Evolutionary conservation across 768 basidiomycete genomes (phyloP), one percentile per base, ranked within the genome.

Genomic region (Strobilomyces echinocephalus): DNA sequence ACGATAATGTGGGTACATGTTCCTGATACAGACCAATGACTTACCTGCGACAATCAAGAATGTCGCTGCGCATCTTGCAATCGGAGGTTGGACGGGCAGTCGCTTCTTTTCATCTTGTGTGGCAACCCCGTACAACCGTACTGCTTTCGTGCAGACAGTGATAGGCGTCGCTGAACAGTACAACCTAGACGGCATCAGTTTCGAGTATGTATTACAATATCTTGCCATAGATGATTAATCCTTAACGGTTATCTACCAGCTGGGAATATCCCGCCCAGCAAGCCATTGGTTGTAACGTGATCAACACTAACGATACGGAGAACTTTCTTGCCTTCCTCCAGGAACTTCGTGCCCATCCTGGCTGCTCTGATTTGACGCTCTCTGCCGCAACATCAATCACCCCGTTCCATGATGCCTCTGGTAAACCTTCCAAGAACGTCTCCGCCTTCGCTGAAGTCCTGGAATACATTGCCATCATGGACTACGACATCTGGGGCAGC

Each of bases 181-280:
- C 63, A 39, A 69, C 0, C 67, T 87, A 1, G 83, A 83, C 54
- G 84, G 85, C 14, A 67, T 88, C 46, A 79, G 60, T 20, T 67
- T 71, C 34, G 64, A 66, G 69, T 71, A 50, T 1, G 65, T 49
- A 4, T 10, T 21, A 8, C 8, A 12, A 20, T 45, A 45, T 2
- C 30, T 4, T 34, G 28, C 16, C 8, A 3, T 43, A 16, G 7
- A 16, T 18, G 8, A 15, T 2, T 9, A 26, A n/a, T 12, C 24
- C 18, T 63, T 6, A 68, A 3, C 15, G 1, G 11, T n/a, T 16
- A 20, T 74, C 54, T 50, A 14, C 38, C 49, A 92, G 90, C 62
- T 95, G 92, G 91, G 93, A 95, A 69, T 93, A 87, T 64, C 92
- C 93, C 2, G 79, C 76, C 50, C 59, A 69, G 5, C 70, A 75